Evolutionary conservation across 257 asterid genomes (phyloP), one percentile per base, ranked within the genome.

Genomic region (Handroanthus guayacan): DNA sequence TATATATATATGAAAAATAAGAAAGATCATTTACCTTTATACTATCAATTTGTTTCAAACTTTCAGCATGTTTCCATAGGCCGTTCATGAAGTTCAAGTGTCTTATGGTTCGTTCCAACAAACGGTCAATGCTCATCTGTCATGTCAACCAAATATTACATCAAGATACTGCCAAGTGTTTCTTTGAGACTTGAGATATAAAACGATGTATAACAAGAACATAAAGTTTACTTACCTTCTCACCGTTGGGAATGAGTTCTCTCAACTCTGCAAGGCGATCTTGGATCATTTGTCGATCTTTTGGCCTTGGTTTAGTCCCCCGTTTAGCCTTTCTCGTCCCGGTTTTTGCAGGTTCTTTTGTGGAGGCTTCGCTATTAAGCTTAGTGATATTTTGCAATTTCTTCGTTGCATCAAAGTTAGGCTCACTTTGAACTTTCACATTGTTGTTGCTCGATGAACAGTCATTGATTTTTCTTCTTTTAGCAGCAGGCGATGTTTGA

Each of bases 71-170:
- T 80, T 76, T 89, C 9, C 84, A 80, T 43, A 94, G 87, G 75
- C 92, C 73, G 82, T 85, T 88, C 94, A 92, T 84, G 90, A 87
- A 94, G 82, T 87, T 72, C 90, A 92, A 78, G 86, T 94, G 94
- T 31, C 88, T 82, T 77, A 94, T 88, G 9, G 98, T 90, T 50
- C 83, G 87, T 75, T 86, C 93, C 86, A 94, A 81, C 85, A 94
- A 82, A 41, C 93, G 87, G 55, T 94, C 98, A 37, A 94, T 94
- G 93, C 97, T 94, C 97, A 92, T 89, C 98, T 94, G 96, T 81
- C 37, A 73, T 69, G 62, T 67, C 74, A 85, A 3, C 47, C 5
- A 77, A 75, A 44, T 38, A 34, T 18, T 38, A 73, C 75, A 79
- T 81, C 80, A 85, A 75, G 36, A 56, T 45, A 63, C 48, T 55